Conservation (phyloP, 768 basidiomycete genomes). For the Panellus pusillus region DNA sequence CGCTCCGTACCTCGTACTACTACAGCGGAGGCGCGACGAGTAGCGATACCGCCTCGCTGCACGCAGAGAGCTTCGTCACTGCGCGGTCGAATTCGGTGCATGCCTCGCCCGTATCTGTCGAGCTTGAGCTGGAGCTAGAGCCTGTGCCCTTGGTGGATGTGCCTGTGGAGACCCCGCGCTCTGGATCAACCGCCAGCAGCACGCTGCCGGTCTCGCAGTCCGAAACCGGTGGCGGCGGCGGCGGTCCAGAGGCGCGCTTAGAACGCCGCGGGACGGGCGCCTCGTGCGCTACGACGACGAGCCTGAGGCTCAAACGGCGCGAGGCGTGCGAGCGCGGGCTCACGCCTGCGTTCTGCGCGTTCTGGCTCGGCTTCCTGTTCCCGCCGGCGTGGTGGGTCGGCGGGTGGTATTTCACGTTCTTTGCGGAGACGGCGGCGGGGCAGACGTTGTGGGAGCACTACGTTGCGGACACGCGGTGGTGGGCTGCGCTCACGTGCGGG, state of each 20-base stretch:
- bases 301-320: slow-evolving; percentile 13
- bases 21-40: neutral
- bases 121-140: neutral
- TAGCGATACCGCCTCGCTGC: slow-evolving; percentile 18
- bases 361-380: slow-evolving; percentile 22
- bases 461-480: slow-evolving; percentile 18
- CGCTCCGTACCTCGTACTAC: neutral
- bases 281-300: slow-evolving; percentile 6
- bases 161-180: neutral
- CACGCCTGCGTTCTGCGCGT: slow-evolving; percentile 22
- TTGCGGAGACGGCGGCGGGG: slow-evolving; percentile 16
- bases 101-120: neutral
- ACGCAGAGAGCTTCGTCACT: slow-evolving; percentile 22
- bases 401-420: slow-evolving; percentile 22
- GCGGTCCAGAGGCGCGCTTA: neutral
- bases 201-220: neutral
- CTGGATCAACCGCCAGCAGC: slow-evolving; percentile 4
- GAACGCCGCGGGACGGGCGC: slow-evolving; percentile 10
- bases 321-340: slow-evolving; percentile 3
- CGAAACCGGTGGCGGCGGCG: neutral
- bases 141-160: neutral
- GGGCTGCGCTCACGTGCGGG: slow-evolving; percentile 12
- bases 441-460: slow-evolving; percentile 21
- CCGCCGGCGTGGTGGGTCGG: slow-evolving; percentile 22
- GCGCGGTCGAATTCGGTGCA: slow-evolving; percentile 12